Base-by-base conservation (phyloP, 495 filamentous ascomycete species). In the Hypoxylon intermedium region DNA sequence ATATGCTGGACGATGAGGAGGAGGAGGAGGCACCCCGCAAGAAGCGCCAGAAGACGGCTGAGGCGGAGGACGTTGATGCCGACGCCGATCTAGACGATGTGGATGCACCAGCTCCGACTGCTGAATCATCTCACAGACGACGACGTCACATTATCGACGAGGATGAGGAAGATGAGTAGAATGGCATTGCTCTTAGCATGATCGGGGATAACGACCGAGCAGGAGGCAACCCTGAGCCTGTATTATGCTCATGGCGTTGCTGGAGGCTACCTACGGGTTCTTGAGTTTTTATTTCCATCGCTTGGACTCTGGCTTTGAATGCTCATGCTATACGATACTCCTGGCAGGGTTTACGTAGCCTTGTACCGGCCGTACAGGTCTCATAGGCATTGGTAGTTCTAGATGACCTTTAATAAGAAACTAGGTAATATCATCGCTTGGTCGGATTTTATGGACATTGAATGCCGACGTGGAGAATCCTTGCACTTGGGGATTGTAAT, bases 21-120 rank as follows among this genome's bases (percentile, higher is more conserved):
- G 77, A 79, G 15, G 78, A 79, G 11, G 75, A 78, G 54, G 67
- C 62, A 12, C 79, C 79, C 12, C 76, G 77, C 7, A 58, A 72
- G 47, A 84, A 84, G 67, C 69, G 74, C 28, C 79, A 77, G 61
- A 78, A 77, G 72, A 78, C 76, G 15, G 72, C 76, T 1, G 79
- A 76, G n/a, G 68, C 70, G 16, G 75, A 75, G 13, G 72, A 75
- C 9, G 69, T 66, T 2, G 77, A 78, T 58, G 75, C 75, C 6
- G 76, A 79, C 58, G 69, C 72, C 9, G 77, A 79, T 23, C 60
- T 73, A 11, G 77, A 79, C 43, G 76, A 80, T 37, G 72, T 77
- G 28, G 79, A 79, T 20, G 70, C 66, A 16, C 68, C 71, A 26
- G 73, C 73, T 53, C 62, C 69, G 9, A 48, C 56, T 9, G 60